Evolutionary conservation across 2,329 filamentous ascomycete genomes (phyloP), one percentile per base, ranked within the genome.

Genomic region (Talaromyces sp.): DNA sequence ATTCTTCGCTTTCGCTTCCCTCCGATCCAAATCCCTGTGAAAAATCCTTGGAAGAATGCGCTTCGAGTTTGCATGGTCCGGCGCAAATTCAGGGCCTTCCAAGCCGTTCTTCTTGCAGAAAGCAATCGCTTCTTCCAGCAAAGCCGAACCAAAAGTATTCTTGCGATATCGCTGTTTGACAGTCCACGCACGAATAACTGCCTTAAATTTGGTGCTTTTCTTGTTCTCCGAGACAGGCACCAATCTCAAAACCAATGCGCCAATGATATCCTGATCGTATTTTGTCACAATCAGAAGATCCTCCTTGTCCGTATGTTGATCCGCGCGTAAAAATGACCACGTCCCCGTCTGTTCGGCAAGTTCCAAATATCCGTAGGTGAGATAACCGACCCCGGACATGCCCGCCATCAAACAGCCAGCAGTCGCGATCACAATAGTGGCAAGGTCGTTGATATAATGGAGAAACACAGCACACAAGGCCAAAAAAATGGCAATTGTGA

Each of bases 131-230:
- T 89, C 87, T 64, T 87, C 82, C 50, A 96, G 77, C 66, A 96
- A 74, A 33, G 85, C 86, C 40, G 77, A 80, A 2, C 91, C 91
- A 22, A 95, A 78, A 0, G 91, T 90, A 62, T 84, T 83, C 33
- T 83, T 79, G 25, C 91, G 81, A 70, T 90, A 91, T 64, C 80
- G 79, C 53, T 85, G 74, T 68, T 81, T 80, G 1, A 91, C 89
- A 1, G 90, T 93, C 91, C 91, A 96, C 1, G 89, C 91, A 28
- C 89, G 83, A 58, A 96, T 86, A 50, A 91, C 77, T 40, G 62
- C 64, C 22, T 40, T 61, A 45, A 21, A 57, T 31, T 53, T 53
- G 19, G 31, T 59, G 62, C 9, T 56, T 39, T 37, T 51, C 54
- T 7, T 3, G 50, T 58, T 22, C 60, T 58, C 7, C 13, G 17